These are phyloP conservation scores for Massariosphaeria phaeospora DNA, from an alignment of 495 filamentous ascomycete genomes.

Conservation along the genomic window DNA sequence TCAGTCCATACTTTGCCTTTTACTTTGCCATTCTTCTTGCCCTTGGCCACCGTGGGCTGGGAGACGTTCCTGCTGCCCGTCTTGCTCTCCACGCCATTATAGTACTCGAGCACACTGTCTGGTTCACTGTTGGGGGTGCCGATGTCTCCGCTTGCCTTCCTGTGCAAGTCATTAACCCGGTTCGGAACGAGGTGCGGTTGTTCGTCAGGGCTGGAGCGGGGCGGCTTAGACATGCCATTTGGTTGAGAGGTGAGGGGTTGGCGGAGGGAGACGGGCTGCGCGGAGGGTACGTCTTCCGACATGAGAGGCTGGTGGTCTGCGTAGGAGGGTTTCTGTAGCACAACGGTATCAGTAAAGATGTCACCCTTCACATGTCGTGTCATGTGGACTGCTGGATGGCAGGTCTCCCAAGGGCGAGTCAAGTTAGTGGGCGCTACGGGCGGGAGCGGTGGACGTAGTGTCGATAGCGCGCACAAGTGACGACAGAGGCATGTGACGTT, in stretches of 20 bases:
- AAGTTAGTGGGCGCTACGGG: constrained; percentile 13
- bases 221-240: constrained; percentile 24
- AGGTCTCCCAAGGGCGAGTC: constrained; percentile 2
- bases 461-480: constrained; percentile 11
- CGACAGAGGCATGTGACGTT: constrained; percentile 22
- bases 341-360: neutral
- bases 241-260: constrained; percentile 30
- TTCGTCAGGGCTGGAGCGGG: constrained; percentile 21
- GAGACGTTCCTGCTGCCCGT: constrained; percentile 32
- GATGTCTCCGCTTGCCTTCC: constrained; percentile 44
- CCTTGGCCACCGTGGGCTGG: constrained; percentile 31
- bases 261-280: constrained; percentile 21
- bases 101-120: constrained; percentile 54
- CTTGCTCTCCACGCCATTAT: constrained; percentile 43
- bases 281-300: constrained; percentile 28
- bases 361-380: constrained; percentile 2
- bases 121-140: constrained; percentile 54
- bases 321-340: constrained; percentile 20
- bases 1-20: constrained; percentile 7
- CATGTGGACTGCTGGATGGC: neutral
- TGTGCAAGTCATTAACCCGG: constrained; percentile 35
- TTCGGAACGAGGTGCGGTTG: constrained; percentile 23
- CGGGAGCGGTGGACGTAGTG: constrained; percentile 6
- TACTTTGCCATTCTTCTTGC: constrained; percentile 41
- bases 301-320: constrained; percentile 28